phyloP scores from a whole-genome alignment of 805 yeast genomes.

The Yarrowia sp. region DNA sequence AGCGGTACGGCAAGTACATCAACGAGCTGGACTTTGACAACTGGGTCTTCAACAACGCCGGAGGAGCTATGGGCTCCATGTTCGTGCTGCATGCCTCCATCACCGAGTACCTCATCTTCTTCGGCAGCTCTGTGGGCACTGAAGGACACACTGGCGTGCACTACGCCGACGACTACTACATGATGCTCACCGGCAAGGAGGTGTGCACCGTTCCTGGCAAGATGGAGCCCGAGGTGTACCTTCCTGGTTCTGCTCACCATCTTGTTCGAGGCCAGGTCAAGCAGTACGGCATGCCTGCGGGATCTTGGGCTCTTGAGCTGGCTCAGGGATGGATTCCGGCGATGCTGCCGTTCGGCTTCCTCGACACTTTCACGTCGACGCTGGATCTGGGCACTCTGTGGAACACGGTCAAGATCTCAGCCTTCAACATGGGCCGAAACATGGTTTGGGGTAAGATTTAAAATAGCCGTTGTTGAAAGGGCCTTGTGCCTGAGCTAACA shows the following conservation, averaged over 20 bases:
- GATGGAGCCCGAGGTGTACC: slow-evolving; percentile 61
- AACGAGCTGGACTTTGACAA: slow-evolving; percentile 71
- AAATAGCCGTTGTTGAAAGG: no score
- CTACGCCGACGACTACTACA: slow-evolving; percentile 96
- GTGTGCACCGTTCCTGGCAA: slow-evolving; percentile 66
- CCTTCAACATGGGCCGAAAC: slow-evolving; percentile 69
- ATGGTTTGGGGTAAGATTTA: slow-evolving; percentile 68
- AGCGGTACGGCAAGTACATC: slow-evolving; percentile 68
- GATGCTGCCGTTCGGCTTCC: slow-evolving; percentile 94
- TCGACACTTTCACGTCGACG: slow-evolving; percentile 76
- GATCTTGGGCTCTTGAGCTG: slow-evolving; percentile 83
- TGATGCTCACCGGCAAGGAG: slow-evolving; percentile 79
- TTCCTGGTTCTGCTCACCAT: slow-evolving; percentile 88
- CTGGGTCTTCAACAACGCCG: slow-evolving; percentile 97
- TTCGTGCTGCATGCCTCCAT: slow-evolving; percentile 91
- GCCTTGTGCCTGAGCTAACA: no score
- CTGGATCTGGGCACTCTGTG: slow-evolving; percentile 68
- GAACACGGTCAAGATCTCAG: slow-evolving; percentile 73
- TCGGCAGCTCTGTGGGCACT: slow-evolving; percentile 93
- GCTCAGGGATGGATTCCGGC: slow-evolving; percentile 99
- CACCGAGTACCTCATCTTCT: slow-evolving; percentile 86
- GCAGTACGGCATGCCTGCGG: slow-evolving; percentile 84
- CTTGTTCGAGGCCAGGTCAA: slow-evolving; percentile 67
- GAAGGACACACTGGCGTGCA: slow-evolving; percentile 97
- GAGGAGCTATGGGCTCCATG: slow-evolving; percentile 97